Percentiles rank a stretch among this genome's conserved stretches.
These are phyloP conservation scores for Barbarea vulgaris DNA, from an alignment of 345 rosid species.

Conservation along the genomic window DNA sequence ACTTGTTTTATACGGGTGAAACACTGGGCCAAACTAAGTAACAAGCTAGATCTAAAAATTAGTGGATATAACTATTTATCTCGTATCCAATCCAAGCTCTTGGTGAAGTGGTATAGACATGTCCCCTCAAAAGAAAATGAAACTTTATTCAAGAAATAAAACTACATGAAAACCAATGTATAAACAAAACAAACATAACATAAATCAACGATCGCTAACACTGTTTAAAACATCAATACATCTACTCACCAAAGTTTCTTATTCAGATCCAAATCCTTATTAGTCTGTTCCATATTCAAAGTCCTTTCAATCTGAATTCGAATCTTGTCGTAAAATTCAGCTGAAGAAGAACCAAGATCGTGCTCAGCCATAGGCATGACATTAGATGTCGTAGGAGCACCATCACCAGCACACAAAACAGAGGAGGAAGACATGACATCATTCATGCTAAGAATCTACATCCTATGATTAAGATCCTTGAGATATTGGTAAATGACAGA, in stretches of 20 bases:
- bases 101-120: no score
- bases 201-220: neutral
- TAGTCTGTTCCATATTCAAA: no score
- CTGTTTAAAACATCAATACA: neutral
- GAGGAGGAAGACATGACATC: slow-evolving; percentile 1
- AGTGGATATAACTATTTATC: no score
- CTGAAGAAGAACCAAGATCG: no score
- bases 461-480: slow-evolving; percentile 26
- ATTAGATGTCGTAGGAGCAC: slow-evolving; percentile 2
- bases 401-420: neutral
- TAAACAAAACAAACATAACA: neutral
- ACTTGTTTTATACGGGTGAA: no score
- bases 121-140: no score
- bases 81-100: no score
- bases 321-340: no score
- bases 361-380: neutral
- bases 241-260: slow-evolving; percentile 9
- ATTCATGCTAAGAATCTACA: slow-evolving; percentile 10
- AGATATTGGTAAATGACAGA: slow-evolving; percentile 33
- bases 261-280: no score
- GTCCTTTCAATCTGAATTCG: no score
- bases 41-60: no score
- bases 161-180: neutral
- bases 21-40: no score
- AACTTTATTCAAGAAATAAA: neutral